Conservation (phyloP, 2,329 filamentous ascomycete species). For the Penicillium sp. region DNA sequence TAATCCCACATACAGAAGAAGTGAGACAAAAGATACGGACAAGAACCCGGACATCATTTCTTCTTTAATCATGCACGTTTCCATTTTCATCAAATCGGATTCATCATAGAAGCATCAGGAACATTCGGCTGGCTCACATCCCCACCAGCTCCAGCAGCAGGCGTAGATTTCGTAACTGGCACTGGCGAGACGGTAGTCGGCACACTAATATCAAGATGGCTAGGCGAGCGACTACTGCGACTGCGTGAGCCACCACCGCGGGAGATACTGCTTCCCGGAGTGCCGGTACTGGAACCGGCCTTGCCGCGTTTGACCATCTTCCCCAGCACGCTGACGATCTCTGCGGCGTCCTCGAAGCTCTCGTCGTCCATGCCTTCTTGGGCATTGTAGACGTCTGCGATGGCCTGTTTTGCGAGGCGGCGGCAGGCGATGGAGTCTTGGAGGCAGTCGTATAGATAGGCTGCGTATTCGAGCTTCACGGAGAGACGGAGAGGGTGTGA, state of each 20-base stretch:
- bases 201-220: constrained; percentile 21
- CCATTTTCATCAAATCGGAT: constrained; percentile 30
- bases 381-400: constrained; percentile 86
- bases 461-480: constrained; percentile 86
- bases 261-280: constrained; percentile 23
- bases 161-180: constrained; percentile 18
- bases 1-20: neutral
- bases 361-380: constrained; percentile 92
- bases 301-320: constrained; percentile 76
- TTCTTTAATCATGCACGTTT: constrained; percentile 11
- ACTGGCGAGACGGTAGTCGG: constrained; percentile 22
- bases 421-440: constrained; percentile 76
- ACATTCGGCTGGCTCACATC: constrained; percentile 21
- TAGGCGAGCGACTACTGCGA: constrained; percentile 29
- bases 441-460: constrained; percentile 89
- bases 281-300: constrained; percentile 33
- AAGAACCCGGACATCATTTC: neutral
- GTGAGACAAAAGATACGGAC: too few species aligned
- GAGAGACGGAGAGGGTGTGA: constrained; percentile 87
- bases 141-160: neutral
- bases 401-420: constrained; percentile 73
- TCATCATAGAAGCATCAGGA: constrained; percentile 33
- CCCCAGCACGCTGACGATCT: constrained; percentile 79
- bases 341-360: constrained; percentile 88
- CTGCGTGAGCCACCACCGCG: constrained; percentile 31